Base-by-base conservation (phyloP, 441 rosid genomes). In the Isatis lusitanica region DNA sequence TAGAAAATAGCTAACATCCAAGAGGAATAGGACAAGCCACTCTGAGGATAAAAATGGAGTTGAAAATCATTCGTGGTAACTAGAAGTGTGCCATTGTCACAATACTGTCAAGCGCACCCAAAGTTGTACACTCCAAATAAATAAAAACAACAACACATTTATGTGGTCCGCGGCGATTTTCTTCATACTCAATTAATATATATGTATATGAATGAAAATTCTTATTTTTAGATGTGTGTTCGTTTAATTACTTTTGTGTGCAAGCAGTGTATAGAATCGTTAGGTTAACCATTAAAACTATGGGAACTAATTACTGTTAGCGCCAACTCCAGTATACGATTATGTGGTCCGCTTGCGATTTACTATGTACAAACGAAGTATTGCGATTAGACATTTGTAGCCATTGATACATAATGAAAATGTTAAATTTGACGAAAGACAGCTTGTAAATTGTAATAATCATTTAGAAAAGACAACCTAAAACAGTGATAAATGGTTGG, bases 1-100 rank as follows among this genome's bases (percentile, higher is more conserved):
- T 10, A 50, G 15, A 52, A 18, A 31, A 40, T 40, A 63, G 64
- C 39, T 31, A 62, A 42, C 63, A 63, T 53, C 70, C 56, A 72
- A 72, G 63, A 72, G 31, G 36, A 72, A 72, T 43, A 63, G 70
- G 16, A 63, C 39, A 55, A 26, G 36, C 47, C 76, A 53, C 70
- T 53, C 46, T 18, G 6, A 42, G 12, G 28, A 17, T 48, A 9
- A 40, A 12, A 31, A 38, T 28, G 21, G 17, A 30, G 52, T 50
- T 71, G 68, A 62, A 28, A 38, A 58, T 21, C 4, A 70, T 47
- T 36, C 48, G 38, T 71, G 63, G 36, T 31, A 42, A 31, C 10
- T 17, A 42, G n/a, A 64, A 72, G 36, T 40, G 69, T 28, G 56
- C 13, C 35, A 63, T 43, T 53, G n/a, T 21, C 52, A 62, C 28